Evolutionary conservation across 495 filamentous ascomycete genomes (phyloP).

Genomic region (Rhizodiscina lignyota): DNA sequence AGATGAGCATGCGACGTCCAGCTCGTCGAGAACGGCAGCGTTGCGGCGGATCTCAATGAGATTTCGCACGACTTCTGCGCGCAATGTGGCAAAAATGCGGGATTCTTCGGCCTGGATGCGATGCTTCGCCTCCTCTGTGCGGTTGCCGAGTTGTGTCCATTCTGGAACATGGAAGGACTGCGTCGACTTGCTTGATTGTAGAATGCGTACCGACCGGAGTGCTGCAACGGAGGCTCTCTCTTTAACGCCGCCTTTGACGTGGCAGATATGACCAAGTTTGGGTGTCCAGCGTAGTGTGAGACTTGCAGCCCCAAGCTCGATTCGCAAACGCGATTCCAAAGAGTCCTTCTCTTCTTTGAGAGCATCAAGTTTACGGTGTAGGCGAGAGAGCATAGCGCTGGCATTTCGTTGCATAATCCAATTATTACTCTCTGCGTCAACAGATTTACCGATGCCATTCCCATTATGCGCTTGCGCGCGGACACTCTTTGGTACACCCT

Average conservation of each 20-base stretch:
- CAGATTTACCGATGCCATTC: constrained; percentile 6
- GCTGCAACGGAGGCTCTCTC: constrained; percentile 5
- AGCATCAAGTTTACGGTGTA: constrained; percentile 47
- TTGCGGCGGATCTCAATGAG: constrained; percentile 75
- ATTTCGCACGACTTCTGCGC: constrained; percentile 57
- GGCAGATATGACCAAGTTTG: constrained; percentile 71
- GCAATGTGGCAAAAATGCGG: constrained; percentile 50
- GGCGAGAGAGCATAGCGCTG: constrained; percentile 39
- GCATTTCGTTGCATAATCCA: constrained; percentile 80
- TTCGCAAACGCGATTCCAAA: constrained; percentile 44
- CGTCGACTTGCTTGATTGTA: constrained; percentile 68
- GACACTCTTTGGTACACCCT: constrained; percentile 10
- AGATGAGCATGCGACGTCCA: constrained; percentile 78
- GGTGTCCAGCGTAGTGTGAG: constrained; percentile 74
- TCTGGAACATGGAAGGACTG: constrained; percentile 66
- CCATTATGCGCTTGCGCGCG: constrained; percentile 9
- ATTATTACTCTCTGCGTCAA: not conserved
- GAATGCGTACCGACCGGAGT: constrained; percentile 31
- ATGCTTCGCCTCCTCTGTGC: constrained; percentile 52
- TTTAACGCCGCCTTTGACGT: constrained; percentile 53
- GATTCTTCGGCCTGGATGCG: constrained; percentile 71
- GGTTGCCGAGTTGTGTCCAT: constrained; percentile 66
- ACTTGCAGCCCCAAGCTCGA: constrained; percentile 23
- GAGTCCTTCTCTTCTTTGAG: constrained; percentile 38
- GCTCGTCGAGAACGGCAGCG: constrained; percentile 73